Evolutionary conservation across 2,329 filamentous ascomycete genomes (phyloP), one percentile per base, ranked within the genome.

Genomic region (Alternaria rosae): DNA sequence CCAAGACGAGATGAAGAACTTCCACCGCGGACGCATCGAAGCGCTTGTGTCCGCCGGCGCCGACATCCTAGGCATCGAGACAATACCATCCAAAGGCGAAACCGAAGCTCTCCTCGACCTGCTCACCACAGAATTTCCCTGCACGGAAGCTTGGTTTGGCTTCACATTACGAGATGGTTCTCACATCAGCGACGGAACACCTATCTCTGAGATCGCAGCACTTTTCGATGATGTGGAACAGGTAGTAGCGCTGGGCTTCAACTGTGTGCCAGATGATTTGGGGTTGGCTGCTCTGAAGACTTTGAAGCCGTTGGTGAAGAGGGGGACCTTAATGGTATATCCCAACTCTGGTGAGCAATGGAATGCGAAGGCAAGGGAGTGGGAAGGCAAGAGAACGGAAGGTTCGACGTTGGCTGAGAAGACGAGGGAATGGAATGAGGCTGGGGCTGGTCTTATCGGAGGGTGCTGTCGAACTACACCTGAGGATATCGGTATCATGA

Each of bases 281-380:
- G 79, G 74, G 3, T 59, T 76, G 1, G 72, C 60, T 12, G 78
- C 79, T 5, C 58, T 84, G 41, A 61, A 72, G 47, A 67, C 67
- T 12, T 60, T 83, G 28, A 63, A 59, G 15, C 59, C 66, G 15
- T 50, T 74, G 25, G 77, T 80, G 20, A 65, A 67, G 26, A 74
- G 78, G 51, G 59, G 61, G 11, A 75, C 78, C 10, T 62, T 82
- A 42, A 62, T 81, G 15, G 70, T 75, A 17, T 84, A 84, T 69
- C 81, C 82, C 0, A 84, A 85, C 53, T 83, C 81, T 5, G 83
- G 83, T 3, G 83, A 84, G 68, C 70, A 70, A 25, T 85, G 80
- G 77, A 79, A 84, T 70, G 80, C 82, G 6, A 70, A 69, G 54
- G 78, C 70, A 11, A 76, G 82, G 54, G 69, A 69, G 23, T 80